Conservation (phyloP, 2,329 filamentous ascomycete genomes). For the Pseudovirgaria hyperparasitica region DNA sequence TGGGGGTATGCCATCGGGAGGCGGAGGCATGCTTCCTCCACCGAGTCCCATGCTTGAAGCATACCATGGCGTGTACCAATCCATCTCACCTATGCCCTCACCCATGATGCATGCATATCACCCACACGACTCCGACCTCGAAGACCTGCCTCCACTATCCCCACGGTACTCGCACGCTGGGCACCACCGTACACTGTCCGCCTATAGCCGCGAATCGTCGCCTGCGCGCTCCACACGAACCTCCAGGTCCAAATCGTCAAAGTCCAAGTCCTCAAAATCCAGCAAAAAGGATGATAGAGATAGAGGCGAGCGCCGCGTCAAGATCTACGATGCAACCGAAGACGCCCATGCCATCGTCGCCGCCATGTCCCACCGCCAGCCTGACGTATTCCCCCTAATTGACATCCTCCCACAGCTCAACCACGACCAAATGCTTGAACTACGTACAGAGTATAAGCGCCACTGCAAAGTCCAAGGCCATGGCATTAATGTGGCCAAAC, state of each 20-base stretch:
- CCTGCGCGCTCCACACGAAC: conserved; percentile 14
- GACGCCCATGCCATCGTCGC: conserved; percentile 66
- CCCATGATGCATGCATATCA: conserved; percentile 51
- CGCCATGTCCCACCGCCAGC: conserved; percentile 54
- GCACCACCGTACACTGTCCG: conserved; percentile 15
- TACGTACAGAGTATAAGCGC: conserved; percentile 82
- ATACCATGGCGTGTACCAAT: conserved; percentile 88
- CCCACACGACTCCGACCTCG: conserved; percentile 40
- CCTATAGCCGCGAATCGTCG: conserved; percentile 18
- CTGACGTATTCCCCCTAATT: conserved; percentile 57
- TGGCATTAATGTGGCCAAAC: conserved; percentile 75
- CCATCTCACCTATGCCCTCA: conserved; percentile 87
- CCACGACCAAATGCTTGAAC: conserved; percentile 75
- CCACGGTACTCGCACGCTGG: conserved; percentile 17
- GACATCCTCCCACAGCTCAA: conserved; percentile 74
- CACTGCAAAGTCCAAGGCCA: conserved; percentile 72
- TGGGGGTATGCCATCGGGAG: conserved; percentile 15
- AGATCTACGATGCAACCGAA: conserved; percentile 72
- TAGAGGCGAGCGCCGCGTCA: conserved; percentile 33
- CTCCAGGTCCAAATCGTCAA: conserved; percentile 18
- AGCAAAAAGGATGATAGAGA: conserved; percentile 19
- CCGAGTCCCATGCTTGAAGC: conserved; percentile 80
- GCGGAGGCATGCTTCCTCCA: conserved; percentile 40
- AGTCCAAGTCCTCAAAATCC: conserved; percentile 21
- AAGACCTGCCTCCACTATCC: conserved; percentile 25